Base-by-base conservation (phyloP, 2,329 filamentous ascomycete species). In the Arthrobotrys iridis region DNA sequence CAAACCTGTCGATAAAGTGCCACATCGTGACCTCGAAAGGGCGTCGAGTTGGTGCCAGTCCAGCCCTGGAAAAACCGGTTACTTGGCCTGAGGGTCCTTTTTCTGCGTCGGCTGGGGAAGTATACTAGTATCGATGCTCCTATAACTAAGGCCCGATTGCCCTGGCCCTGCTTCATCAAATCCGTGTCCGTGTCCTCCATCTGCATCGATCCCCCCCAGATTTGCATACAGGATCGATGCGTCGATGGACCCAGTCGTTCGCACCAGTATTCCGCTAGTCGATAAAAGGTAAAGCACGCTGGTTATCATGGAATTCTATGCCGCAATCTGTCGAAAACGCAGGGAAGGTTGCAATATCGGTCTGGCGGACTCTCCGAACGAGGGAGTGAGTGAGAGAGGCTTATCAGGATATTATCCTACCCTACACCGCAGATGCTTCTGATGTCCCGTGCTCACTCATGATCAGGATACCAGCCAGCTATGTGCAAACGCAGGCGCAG, bases 21-120 rank as follows among this genome's bases (percentile, higher is more conserved):
- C 45, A 37, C 40, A 65, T 52, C 15, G 52, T 73, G 68, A 73
- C 60, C 37, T 66, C 66, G 68, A 35, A n/a, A 45, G 15, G 18
- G 7, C 24, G n/a, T 55, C 62, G 62, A 50, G 28, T 3, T 37
- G 28, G n/a, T 60, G 55, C 33, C 43, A 52, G 45, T 60, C 55
- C 65, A 62, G 65, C 65, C 59, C 41, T 55, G 68, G 35, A 57
- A 46, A 60, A 26, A 40, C 18, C 5, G 22, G n/a, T n/a, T n/a
- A n/a, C n/a, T n/a, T 15, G 43, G 43, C 43, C 43, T 22, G 43
- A 48, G 18, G n/a, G 5, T 22, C n/a, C 18, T n/a, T n/a, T 43
- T 43, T 20, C 15, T 22, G 8, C 30, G 35, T 28, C 18, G 28
- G 50, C 22, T 55, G 50, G 50, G 18, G n/a, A 52, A 33, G 24